These are phyloP conservation scores for Fusarium staphyleae DNA, from an alignment of 2,329 filamentous ascomycete genomes.

Conservation along the genomic window DNA sequence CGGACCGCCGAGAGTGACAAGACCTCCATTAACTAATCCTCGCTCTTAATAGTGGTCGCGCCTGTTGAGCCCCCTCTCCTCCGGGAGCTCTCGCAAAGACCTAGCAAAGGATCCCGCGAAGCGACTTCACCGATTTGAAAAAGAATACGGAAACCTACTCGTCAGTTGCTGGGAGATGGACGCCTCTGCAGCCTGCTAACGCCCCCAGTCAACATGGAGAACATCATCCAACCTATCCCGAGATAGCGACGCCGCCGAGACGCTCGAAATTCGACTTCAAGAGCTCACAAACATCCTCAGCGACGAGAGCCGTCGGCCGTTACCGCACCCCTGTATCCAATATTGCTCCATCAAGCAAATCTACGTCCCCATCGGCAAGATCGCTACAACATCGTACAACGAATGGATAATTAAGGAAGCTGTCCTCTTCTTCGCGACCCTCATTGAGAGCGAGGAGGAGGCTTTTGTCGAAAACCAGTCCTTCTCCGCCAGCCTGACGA, in stretches of 20 bases:
- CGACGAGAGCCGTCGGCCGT: slow-evolving; percentile 86
- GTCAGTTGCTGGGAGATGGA: slow-evolving; percentile 48
- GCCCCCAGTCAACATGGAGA: slow-evolving; percentile 62
- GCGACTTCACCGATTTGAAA: slow-evolving; percentile 71
- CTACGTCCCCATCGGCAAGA: slow-evolving; percentile 87
- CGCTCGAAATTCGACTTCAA: slow-evolving; percentile 67
- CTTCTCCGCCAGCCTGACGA: slow-evolving; percentile 88
- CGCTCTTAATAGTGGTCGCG: slow-evolving; percentile 64
- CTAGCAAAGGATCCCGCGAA: slow-evolving; percentile 68
- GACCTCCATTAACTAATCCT: slow-evolving; percentile 26
- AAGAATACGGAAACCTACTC: slow-evolving; percentile 68
- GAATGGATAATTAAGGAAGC: slow-evolving; percentile 86
- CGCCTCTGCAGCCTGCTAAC: slow-evolving; percentile 17
- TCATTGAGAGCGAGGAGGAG: slow-evolving; percentile 96
- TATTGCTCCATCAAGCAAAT: slow-evolving; percentile 88
- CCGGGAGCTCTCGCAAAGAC: slow-evolving; percentile 63
- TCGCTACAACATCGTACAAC: slow-evolving; percentile 84
- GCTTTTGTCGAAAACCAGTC: slow-evolving; percentile 86
- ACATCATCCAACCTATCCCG: slow-evolving; percentile 65
- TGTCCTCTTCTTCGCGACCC: slow-evolving; percentile 84
- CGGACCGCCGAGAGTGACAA: not conserved
- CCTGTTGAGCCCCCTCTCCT: slow-evolving; percentile 68
- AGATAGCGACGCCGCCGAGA: slow-evolving; percentile 68
- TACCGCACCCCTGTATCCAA: slow-evolving; percentile 89
- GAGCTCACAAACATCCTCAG: slow-evolving; percentile 76